Evolutionary conservation across 768 basidiomycete genomes (phyloP).

Genomic region (Leccinum olivaceopallidum): DNA sequence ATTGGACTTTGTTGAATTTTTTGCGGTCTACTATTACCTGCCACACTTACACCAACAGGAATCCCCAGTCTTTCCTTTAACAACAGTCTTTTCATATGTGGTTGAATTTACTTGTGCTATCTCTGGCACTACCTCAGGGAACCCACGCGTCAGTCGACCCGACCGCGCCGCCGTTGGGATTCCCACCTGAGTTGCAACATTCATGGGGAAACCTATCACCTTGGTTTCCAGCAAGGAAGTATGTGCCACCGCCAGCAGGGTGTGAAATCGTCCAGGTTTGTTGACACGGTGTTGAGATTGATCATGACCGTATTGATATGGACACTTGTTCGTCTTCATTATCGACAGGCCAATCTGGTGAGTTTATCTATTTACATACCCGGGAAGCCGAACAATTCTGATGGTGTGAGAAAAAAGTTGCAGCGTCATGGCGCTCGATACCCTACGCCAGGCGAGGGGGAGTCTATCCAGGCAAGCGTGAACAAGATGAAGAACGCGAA

Average conservation of each 20-base stretch:
- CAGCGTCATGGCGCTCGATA: not conserved
- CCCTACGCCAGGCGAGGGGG: slow-evolving; percentile 5
- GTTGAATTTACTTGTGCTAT: not conserved
- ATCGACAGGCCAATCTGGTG: not conserved
- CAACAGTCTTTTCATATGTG: not conserved
- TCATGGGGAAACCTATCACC: not conserved
- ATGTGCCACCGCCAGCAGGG: not conserved
- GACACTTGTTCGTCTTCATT: not conserved
- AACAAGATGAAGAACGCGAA: slow-evolving; percentile 50
- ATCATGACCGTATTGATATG: not conserved
- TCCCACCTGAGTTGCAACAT: not conserved
- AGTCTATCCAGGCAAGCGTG: slow-evolving; percentile 49
- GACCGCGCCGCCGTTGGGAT: not conserved
- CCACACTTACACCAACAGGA: no score
- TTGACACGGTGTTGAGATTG: not conserved
- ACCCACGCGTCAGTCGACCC: not conserved
- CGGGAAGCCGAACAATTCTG: not conserved
- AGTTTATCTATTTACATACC: not conserved
- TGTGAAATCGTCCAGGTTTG: not conserved
- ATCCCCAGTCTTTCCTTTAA: not conserved
- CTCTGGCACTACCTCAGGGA: not conserved
- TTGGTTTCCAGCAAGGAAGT: not conserved
- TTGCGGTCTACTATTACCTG: no score
- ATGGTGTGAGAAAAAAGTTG: not conserved
- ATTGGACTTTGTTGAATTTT: no score